These are phyloP conservation scores for Macrolepiota albuminosa DNA, from an alignment of 768 basidiomycete species.

Conservation along the genomic window DNA sequence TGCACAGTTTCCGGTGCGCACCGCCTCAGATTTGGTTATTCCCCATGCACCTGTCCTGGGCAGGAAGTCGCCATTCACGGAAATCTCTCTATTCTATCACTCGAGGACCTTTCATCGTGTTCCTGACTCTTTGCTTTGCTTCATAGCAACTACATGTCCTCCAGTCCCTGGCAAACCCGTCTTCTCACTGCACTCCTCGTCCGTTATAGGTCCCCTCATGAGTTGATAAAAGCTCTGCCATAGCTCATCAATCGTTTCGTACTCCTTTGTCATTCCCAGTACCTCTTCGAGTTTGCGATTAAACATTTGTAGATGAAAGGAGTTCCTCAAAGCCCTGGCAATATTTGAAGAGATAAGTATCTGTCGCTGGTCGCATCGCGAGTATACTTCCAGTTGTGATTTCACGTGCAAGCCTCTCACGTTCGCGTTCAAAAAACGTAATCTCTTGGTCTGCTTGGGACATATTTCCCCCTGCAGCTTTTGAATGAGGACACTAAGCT, in stretches of 20 bases:
- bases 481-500: neutral
- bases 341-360: neutral
- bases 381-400: constrained; percentile 56
- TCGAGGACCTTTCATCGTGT: neutral
- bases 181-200: constrained; percentile 29
- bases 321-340: constrained; percentile 83
- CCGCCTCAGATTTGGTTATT: neutral
- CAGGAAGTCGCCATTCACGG: neutral
- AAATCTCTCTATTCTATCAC: constrained; percentile 13
- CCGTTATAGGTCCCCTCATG: constrained; percentile 53
- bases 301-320: constrained; percentile 78
- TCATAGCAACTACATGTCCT: constrained; percentile 49
- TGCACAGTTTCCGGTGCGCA: neutral
- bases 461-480: constrained; percentile 9
- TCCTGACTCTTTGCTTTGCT: constrained; percentile 15
- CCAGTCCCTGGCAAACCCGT: constrained; percentile 68
- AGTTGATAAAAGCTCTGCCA: constrained; percentile 80
- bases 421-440: constrained; percentile 75
- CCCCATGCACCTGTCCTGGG: neutral
- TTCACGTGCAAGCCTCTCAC: constrained; percentile 67
- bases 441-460: constrained; percentile 40
- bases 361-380: neutral
- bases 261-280: constrained; percentile 87
- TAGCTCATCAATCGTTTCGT: constrained; percentile 79
- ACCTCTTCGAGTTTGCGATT: constrained; percentile 94